Percentiles rank a stretch among this genome's conserved stretches.
phyloP scores from a whole-genome alignment of 768 basidiomycete genomes.

The Guyanaporus albipodus region DNA sequence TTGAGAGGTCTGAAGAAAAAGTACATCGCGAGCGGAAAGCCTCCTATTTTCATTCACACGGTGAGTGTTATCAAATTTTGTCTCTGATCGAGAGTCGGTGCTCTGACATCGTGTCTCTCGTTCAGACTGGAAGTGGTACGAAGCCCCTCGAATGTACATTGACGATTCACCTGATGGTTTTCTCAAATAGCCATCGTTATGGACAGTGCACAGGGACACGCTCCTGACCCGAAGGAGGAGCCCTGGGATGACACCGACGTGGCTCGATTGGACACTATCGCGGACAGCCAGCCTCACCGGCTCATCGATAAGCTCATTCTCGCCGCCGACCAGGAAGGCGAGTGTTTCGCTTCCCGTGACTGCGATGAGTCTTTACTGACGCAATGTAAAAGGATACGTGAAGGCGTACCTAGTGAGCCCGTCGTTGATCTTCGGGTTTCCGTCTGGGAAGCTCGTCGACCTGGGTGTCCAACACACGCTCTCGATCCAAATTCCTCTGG shows the following conservation, averaged over 20 bases:
- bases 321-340: constrained; percentile 47
- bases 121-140: constrained; percentile 50
- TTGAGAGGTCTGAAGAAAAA: constrained; percentile 51
- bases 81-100: no score
- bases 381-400: constrained; percentile 12
- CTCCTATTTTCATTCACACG: constrained; percentile 57
- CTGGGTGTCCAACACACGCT: constrained; percentile 40
- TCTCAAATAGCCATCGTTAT: constrained; percentile 36
- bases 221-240: constrained; percentile 29
- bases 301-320: constrained; percentile 46
- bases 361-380: background rate
- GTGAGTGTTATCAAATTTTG: no score
- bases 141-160: background rate
- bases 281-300: constrained; percentile 45
- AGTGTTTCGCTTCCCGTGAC: background rate
- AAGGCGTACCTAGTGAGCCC: constrained; percentile 45
- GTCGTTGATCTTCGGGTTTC: constrained; percentile 57
- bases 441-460: constrained; percentile 46
- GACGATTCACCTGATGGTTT: background rate
- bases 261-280: constrained; percentile 43
- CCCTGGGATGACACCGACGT: constrained; percentile 51
- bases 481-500: constrained; percentile 52
- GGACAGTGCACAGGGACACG: constrained; percentile 44
- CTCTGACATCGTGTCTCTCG: background rate
- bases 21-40: constrained; percentile 37